Conservation (phyloP, 139 green algal genomes). For the Micromonas pusilla region DNA sequence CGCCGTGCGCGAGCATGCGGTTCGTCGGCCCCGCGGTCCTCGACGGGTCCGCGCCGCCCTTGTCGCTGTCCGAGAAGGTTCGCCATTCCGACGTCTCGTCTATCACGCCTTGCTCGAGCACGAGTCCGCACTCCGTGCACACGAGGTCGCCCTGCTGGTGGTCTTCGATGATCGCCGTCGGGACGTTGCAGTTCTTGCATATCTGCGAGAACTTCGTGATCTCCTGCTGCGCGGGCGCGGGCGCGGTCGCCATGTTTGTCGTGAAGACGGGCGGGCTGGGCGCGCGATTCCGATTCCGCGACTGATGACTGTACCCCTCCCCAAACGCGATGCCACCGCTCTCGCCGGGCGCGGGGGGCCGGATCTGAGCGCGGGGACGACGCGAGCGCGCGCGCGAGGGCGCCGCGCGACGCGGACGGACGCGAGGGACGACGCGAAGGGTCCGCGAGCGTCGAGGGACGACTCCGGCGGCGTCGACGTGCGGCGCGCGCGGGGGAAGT, state of each 20-base stretch:
- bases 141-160: conserved; percentile 26
- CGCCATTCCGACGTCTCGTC: conserved; percentile 89
- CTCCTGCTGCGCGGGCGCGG: conserved; percentile 7
- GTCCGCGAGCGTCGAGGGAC: too few relatives aligned
- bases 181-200: conserved; percentile 3
- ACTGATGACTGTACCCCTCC: too few relatives aligned
- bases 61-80: conserved; percentile 69
- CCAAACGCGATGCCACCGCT: too few relatives aligned
- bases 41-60: conserved; percentile 1
- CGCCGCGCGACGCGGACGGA: too few relatives aligned
- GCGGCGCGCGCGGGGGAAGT: too few relatives aligned
- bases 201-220: conserved; percentile 21
- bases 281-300: too few relatives aligned
- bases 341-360: too few relatives aligned
- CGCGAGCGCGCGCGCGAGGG: too few relatives aligned
- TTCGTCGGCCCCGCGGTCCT: conserved; percentile 63
- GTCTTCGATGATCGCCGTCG: conserved; percentile 25
- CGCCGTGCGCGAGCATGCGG: conserved; percentile 61
- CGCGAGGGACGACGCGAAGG: too few relatives aligned
- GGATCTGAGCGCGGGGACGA: too few relatives aligned
- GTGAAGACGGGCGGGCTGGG: not conserved
- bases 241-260: not conserved
- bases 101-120: conserved; percentile 75
- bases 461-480: too few relatives aligned
- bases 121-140: conserved; percentile 62